Evolutionary conservation across 306 rosid genomes (phyloP).

Genomic region (Begonia loranthoides): DNA sequence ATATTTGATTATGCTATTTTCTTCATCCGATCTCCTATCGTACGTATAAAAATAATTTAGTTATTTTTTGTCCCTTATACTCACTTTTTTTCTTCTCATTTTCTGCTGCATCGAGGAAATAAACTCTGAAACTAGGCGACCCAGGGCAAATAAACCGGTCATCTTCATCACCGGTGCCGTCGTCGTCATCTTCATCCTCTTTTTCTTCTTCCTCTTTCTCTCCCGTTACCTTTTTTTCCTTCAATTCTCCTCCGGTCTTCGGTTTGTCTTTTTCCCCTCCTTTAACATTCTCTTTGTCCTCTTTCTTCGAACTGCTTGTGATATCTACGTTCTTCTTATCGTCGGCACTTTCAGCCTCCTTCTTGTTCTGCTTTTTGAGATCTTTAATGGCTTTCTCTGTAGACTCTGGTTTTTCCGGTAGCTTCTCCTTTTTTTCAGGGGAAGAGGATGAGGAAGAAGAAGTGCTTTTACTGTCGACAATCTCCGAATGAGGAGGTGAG

Average conservation of each 20-base stretch:
- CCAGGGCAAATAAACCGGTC: slow-evolving; percentile 17
- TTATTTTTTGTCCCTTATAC: too few species aligned
- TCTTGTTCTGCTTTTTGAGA: too few species aligned
- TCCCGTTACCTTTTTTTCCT: slow-evolving; percentile 2
- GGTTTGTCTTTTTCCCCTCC: neutral
- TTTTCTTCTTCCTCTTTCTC: slow-evolving; percentile 11
- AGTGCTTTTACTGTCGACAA: slow-evolving; percentile 1
- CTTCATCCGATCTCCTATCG: too few species aligned
- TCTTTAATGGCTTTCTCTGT: too few species aligned
- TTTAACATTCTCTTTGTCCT: slow-evolving; percentile 2
- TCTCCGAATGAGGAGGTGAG: slow-evolving; percentile 14
- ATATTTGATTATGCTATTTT: too few species aligned
- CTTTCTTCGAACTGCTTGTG: neutral
- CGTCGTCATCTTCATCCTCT: slow-evolving; percentile 4
- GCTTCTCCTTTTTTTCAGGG: slow-evolving; percentile 1
- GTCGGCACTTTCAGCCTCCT: too few species aligned
- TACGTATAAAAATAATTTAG: too few species aligned
- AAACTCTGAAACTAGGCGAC: slow-evolving; percentile 80
- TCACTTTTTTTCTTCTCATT: slow-evolving; percentile 6
- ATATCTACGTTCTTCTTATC: too few species aligned
- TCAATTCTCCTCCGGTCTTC: neutral
- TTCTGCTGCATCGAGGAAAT: slow-evolving; percentile 24
- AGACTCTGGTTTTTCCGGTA: too few species aligned
- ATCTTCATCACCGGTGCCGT: neutral
- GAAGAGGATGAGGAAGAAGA: slow-evolving; percentile 5